Percentiles rank a stretch among this genome's conserved stretches.
phyloP scores from a whole-genome alignment of 2,329 filamentous ascomycete species.

The Geosmithia morbida region DNA sequence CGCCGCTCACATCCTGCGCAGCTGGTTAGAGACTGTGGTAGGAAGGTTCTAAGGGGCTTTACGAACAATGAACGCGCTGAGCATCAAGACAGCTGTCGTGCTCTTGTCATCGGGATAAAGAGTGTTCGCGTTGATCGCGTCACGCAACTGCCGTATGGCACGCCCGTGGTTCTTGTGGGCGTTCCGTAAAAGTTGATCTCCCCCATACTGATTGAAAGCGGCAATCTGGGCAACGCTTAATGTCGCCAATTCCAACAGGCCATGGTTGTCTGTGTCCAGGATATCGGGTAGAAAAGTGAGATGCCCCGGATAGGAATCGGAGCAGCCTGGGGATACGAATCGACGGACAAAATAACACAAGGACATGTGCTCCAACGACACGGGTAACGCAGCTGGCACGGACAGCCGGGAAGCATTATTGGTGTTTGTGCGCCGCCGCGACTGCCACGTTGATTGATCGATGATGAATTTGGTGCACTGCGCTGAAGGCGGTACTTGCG shows the following conservation, averaged over 20 bases:
- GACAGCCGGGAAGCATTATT: constrained; percentile 1
- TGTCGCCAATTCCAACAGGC: constrained; percentile 15
- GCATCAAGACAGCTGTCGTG: constrained; percentile 13
- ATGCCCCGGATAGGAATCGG: constrained; percentile 16
- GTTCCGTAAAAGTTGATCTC: constrained; percentile 10
- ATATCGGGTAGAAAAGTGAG: constrained; percentile 15
- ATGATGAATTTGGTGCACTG: background rate
- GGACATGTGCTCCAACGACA: constrained; percentile 12
- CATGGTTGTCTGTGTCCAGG: constrained; percentile 10
- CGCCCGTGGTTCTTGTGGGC: constrained; percentile 14
- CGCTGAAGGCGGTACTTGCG: background rate
- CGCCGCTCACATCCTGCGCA: constrained; percentile 15
- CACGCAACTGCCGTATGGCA: constrained; percentile 12
- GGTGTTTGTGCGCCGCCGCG: background rate
- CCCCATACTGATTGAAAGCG: constrained; percentile 16
- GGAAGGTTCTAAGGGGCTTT: background rate
- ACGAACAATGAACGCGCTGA: constrained; percentile 14
- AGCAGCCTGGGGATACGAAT: constrained; percentile 14
- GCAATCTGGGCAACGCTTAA: constrained; percentile 18
- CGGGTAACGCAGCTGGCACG: background rate
- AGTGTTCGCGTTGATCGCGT: constrained; percentile 10
- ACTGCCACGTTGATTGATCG: background rate
- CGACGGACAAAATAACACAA: constrained; percentile 18
- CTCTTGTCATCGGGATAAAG: constrained; percentile 14
- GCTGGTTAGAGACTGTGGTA: background rate